Evolutionary conservation across 139 green algal genomes (phyloP).

Genomic region (Coccomyxa sp.): DNA sequence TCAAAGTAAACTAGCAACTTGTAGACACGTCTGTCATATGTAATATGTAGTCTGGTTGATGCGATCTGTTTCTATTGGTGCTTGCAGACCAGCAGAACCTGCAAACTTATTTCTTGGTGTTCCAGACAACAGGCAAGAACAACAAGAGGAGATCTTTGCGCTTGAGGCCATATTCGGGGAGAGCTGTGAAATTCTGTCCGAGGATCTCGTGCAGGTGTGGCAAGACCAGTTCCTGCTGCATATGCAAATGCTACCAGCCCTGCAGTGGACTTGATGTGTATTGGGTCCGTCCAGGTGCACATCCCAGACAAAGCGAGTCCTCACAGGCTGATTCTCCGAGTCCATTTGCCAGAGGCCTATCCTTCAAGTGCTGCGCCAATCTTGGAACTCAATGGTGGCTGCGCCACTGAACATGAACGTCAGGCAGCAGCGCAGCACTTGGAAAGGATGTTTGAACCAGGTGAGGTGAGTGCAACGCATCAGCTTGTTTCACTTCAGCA

Average conservation of each 20-base stretch:
- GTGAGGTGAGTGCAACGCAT: constrained; percentile 24
- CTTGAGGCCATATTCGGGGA: constrained; percentile 64
- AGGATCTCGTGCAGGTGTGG: background rate
- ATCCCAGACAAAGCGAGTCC: constrained; percentile 20
- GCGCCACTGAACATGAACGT: constrained; percentile 27
- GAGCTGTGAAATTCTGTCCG: constrained; percentile 15
- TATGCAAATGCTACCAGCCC: too few relatives aligned
- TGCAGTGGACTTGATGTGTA: too few relatives aligned
- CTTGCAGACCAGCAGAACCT: too few relatives aligned
- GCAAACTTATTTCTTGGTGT: background rate
- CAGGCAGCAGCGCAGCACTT: constrained; percentile 30
- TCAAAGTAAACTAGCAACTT: too few relatives aligned
- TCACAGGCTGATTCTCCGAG: constrained; percentile 25
- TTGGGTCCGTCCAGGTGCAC: constrained; percentile 26
- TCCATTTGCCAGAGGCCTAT: constrained; percentile 52
- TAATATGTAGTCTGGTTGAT: too few relatives aligned
- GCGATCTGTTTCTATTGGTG: too few relatives aligned
- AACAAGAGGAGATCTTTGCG: constrained; percentile 55
- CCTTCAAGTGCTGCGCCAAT: constrained; percentile 41
- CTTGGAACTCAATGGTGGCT: constrained; percentile 37
- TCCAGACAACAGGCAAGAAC: constrained; percentile 20
- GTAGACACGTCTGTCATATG: too few relatives aligned
- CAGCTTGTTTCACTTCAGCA: background rate
- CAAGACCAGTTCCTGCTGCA: too few relatives aligned
- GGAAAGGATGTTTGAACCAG: constrained; percentile 45